A percentile compares a stretch with the other conserved stretches of the same genome.
phyloP scores from a whole-genome alignment of 768 basidiomycete genomes.

The Tricholoma furcatifolium region DNA sequence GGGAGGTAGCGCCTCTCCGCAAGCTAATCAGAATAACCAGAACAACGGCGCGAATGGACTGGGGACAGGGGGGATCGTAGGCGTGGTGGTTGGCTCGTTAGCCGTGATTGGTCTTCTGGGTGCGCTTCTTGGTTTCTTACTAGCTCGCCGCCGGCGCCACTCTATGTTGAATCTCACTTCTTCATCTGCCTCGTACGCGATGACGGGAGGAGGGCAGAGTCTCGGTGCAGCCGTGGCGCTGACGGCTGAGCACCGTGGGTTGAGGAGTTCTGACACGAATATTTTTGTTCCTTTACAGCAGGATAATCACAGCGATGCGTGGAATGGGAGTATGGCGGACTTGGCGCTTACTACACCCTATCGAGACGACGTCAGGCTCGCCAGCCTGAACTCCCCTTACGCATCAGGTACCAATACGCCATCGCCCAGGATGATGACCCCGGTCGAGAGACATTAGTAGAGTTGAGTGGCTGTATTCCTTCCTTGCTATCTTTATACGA shows the following conservation, averaged over 20 bases:
- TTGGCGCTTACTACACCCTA: constrained; percentile 35
- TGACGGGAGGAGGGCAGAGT: constrained; percentile 18
- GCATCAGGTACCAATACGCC: constrained; percentile 17
- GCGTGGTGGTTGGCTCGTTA: constrained; percentile 50
- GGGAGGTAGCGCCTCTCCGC: constrained; percentile 20
- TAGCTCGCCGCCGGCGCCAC: constrained; percentile 53
- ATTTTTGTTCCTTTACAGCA: constrained; percentile 73
- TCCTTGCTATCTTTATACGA: neutral
- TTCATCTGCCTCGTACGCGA: constrained; percentile 25
- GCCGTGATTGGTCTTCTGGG: constrained; percentile 51
- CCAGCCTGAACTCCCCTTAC: constrained; percentile 36
- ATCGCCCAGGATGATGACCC: constrained; percentile 11
- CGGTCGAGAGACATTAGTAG: constrained; percentile 10
- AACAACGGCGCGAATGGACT: constrained; percentile 22
- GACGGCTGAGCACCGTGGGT: constrained; percentile 26
- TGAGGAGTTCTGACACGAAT: constrained; percentile 60
- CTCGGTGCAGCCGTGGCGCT: constrained; percentile 6
- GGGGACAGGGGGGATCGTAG: constrained; percentile 45
- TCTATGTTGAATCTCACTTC: constrained; percentile 19
- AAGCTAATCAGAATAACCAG: constrained; percentile 10
- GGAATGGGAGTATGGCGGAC: constrained; percentile 54
- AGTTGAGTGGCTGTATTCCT: constrained; percentile 8
- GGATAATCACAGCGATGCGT: constrained; percentile 53
- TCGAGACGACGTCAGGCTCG: constrained; percentile 30
- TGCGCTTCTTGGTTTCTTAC: constrained; percentile 50